Percentiles rank a stretch among this genome's conserved stretches.
These are phyloP conservation scores for Termitomyces sp. DNA, from an alignment of 768 basidiomycete genomes.

Conservation along the genomic window DNA sequence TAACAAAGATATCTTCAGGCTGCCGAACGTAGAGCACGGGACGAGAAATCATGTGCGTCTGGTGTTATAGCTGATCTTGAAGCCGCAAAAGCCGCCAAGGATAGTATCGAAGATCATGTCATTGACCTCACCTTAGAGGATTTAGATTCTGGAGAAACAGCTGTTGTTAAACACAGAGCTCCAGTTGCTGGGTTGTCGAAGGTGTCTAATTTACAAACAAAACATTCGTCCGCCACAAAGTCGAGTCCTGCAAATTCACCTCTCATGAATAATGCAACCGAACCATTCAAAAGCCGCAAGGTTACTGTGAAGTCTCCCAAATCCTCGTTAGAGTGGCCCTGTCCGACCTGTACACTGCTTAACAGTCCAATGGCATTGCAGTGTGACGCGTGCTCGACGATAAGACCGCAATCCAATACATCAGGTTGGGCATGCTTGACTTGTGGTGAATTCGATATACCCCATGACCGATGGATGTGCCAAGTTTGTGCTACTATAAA, in stretches of 20 bases:
- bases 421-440: slow-evolving; percentile 59
- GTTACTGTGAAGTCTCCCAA: neutral
- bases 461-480: slow-evolving; percentile 72
- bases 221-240: slow-evolving; percentile 5
- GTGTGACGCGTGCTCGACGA: slow-evolving; percentile 55
- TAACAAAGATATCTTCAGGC: slow-evolving; percentile 44
- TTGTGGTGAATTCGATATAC: slow-evolving; percentile 60
- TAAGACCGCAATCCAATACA: slow-evolving; percentile 21
- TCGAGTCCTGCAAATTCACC: neutral
- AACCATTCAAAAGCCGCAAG: slow-evolving; percentile 6
- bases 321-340: slow-evolving; percentile 37
- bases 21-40: slow-evolving; percentile 70
- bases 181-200: slow-evolving; percentile 19
- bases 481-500: slow-evolving; percentile 67
- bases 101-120: slow-evolving; percentile 55
- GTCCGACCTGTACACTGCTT: slow-evolving; percentile 58
- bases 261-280: neutral
- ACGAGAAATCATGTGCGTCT: slow-evolving; percentile 72
- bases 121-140: slow-evolving; percentile 53
- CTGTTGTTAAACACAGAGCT: slow-evolving; percentile 16
- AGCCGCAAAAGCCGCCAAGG: slow-evolving; percentile 61
- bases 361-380: slow-evolving; percentile 44
- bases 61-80: slow-evolving; percentile 51
- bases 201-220: slow-evolving; percentile 9
- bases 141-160: slow-evolving; percentile 29